Base-by-base conservation (phyloP, 2,329 filamentous ascomycete species). In the Thielaviopsis punctulata region DNA sequence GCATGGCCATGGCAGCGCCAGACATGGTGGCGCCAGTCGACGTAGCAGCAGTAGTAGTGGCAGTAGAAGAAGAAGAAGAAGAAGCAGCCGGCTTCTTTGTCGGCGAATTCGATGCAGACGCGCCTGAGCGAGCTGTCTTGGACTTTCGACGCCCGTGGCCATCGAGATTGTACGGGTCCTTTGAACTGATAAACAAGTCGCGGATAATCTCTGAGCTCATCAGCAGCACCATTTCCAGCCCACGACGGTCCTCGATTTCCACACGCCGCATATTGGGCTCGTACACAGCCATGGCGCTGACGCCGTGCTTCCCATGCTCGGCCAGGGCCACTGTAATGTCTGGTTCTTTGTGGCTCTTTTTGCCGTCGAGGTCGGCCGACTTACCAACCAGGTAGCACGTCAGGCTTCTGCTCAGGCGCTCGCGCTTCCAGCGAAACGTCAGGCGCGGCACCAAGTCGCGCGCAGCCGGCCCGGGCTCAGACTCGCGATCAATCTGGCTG, bases 281-380 rank as follows among this genome's bases (percentile, higher is more conserved):
- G 69, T 96, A 95, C 43, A 98, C 75, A 1, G 89, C 94, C 54
- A 96, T 67, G 25, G 65, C 62, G 33, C 68, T 69, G 59, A 89
- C 85, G 47, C 70, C 67, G 12, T 51, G 45, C 58, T 79, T 82
- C 23, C 82, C 72, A 18, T 76, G 75, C 58, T 83, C 80, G 71
- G 89, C 94, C 60, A 96, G 76, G 2, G 87, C 88, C n/a, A 96
- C 75, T 0, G 88, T 89, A 59, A 96, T 96, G 66, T 96, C 92
- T 0, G 92, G 90, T 63, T 98, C 92, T 63, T 86, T 90, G 69
- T 74, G 84, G 70, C 86, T 86, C 66, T 82, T 86, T n/a, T 79
- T 79, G 21, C 77, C 79, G 15, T 39, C 18, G n/a, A 22, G 27
- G 25, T 77, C 77, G 0, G 84, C 77, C 12, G 79, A 83, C 63